Conservation (phyloP, 768 basidiomycete species). For the Xerocomus potaroensis region DNA sequence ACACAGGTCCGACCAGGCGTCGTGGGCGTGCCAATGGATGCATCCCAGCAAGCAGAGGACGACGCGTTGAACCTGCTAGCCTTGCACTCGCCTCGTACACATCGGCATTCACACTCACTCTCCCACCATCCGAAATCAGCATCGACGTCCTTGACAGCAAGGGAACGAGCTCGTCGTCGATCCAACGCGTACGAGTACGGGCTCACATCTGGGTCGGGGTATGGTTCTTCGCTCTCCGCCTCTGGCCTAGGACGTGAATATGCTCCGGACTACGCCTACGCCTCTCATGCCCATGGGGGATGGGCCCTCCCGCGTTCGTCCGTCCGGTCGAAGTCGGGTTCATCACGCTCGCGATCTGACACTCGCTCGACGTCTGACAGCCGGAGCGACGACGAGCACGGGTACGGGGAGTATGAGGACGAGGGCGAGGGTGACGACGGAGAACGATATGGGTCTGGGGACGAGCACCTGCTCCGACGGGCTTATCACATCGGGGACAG, state of each 20-base stretch:
- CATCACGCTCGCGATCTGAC: constrained; percentile 31
- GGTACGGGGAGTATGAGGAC: neutral
- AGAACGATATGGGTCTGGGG: neutral
- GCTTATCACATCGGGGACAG: no score
- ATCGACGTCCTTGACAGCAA: constrained; percentile 1
- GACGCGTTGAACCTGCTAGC: constrained; percentile 28
- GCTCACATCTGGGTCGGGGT: neutral
- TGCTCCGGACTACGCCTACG: no score
- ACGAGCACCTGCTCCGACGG: no score
- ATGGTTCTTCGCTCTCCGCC: no score
- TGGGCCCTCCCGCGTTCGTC: constrained; percentile 59
- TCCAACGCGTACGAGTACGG: constrained; percentile 17
- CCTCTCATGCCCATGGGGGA: constrained; percentile 33
- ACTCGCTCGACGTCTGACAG: constrained; percentile 33
- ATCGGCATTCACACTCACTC: neutral
- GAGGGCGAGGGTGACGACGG: neutral
- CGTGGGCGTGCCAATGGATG: no score
- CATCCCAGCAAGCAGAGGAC: constrained; percentile 7
- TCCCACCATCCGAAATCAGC: constrained; percentile 4
- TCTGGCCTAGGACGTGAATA: no score
- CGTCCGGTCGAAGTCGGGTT: constrained; percentile 38
- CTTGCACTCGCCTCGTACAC: constrained; percentile 5
- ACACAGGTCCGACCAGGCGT: no score
- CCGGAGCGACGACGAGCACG: constrained; percentile 34
- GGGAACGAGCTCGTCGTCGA: neutral